Conservation (phyloP, 2,329 filamentous ascomycete genomes). For the Penicillium hesseltinei region DNA sequence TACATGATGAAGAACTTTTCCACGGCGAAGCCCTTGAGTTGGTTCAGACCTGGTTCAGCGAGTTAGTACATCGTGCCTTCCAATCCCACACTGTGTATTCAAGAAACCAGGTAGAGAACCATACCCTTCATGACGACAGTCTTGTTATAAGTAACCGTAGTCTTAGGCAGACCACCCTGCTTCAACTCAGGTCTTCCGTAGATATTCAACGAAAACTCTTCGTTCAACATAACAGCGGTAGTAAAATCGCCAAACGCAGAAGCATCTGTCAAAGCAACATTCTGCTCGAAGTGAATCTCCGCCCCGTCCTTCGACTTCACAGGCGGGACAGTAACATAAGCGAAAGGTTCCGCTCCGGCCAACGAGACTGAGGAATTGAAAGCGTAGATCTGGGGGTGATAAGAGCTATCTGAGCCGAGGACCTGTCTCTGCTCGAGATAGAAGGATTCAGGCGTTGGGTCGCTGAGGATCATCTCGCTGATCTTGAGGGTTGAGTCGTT, state of each 20-base stretch:
- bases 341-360: slow-evolving; percentile 44
- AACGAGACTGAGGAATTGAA: slow-evolving; percentile 56
- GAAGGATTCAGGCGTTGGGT: slow-evolving; percentile 51
- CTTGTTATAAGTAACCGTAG: slow-evolving; percentile 56
- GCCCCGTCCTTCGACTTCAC: slow-evolving; percentile 46
- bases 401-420: slow-evolving; percentile 50
- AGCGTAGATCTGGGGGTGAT: slow-evolving; percentile 54
- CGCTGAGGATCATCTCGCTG: slow-evolving; percentile 50
- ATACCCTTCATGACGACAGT: slow-evolving; percentile 57
- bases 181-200: slow-evolving; percentile 54
- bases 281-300: slow-evolving; percentile 45
- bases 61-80: background rate
- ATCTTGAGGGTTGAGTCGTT: slow-evolving; percentile 53
- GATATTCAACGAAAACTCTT: slow-evolving; percentile 52
- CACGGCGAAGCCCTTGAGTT: slow-evolving; percentile 52
- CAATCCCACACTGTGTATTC: background rate
- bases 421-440: slow-evolving; percentile 49
- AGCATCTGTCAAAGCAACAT: slow-evolving; percentile 43
- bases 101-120: slow-evolving; percentile 1
- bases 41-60: slow-evolving; percentile 53
- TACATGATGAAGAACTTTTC: slow-evolving; percentile 49
- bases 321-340: slow-evolving; percentile 47
- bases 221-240: slow-evolving; percentile 48
- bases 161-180: slow-evolving; percentile 50
- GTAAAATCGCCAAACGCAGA: slow-evolving; percentile 52